Evolutionary conservation across 768 basidiomycete genomes (phyloP), one percentile per base, ranked within the genome.

Genomic region (Hydnomerulius pinastri): DNA sequence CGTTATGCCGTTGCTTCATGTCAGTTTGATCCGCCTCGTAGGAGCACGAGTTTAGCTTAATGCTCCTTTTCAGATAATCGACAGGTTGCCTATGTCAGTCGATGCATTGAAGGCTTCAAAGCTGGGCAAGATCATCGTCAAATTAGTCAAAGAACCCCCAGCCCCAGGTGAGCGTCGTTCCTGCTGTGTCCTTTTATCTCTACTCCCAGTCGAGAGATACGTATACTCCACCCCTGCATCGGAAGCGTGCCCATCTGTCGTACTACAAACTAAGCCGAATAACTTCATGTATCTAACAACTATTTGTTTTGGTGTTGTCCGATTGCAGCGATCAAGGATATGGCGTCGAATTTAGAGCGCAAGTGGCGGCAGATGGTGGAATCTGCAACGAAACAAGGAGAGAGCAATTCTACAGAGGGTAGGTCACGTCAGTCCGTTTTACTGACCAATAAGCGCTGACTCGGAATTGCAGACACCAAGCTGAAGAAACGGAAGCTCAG

Each of bases 321-420:
- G 56, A 57, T 57, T 57, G 69, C 77, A 92, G 90, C 90, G 73
- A 81, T 90, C 86, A 89, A 91, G 85, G 90, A 92, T 75, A 90
- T 92, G 87, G 90, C 90, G 61, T 82, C 81, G 67, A 91, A 90
- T 75, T 77, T 92, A 74, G 89, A 90, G 72, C 82, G 82, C 62
- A 84, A 83, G 74, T 92, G 90, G 91, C 82, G 87, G 50, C 73
- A 74, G 54, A 72, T 89, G 68, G 73, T 87, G 41, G 75, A 71
- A 65, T 73, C 63, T 73, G 81, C 75, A 64, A 71, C 68, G 50
- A 80, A 73, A 75, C 66, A 63, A 59, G 59, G 33, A 60, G 62
- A 75, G 56, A 63, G 51, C 64, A 74, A 78, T 64, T 69, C 65
- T 48, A 62, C 63, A 47, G 88, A 90, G 77, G 90, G 90, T 91